phyloP scores from a whole-genome alignment of 2,329 filamentous ascomycete species.

The Sarocladium strictum region DNA sequence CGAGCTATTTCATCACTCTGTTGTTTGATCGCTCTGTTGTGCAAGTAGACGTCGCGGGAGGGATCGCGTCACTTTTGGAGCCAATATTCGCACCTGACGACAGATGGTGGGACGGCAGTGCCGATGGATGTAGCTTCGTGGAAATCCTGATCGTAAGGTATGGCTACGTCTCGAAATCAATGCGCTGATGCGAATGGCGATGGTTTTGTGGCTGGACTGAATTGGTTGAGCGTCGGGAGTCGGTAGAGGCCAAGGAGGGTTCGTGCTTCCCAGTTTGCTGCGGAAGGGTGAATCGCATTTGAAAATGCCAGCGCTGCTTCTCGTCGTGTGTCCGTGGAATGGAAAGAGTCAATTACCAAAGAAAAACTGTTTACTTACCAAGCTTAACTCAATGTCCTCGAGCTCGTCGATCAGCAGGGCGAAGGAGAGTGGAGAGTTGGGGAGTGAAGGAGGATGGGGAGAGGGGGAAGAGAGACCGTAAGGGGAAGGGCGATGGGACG shows the following conservation, averaged over 20 bases:
- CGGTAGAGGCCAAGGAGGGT: neutral
- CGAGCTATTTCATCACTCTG: too few relatives aligned
- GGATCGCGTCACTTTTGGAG: too few relatives aligned
- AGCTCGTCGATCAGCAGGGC: slow-evolving; percentile 7
- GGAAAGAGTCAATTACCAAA: neutral
- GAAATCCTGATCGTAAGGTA: too few relatives aligned
- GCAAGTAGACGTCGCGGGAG: too few relatives aligned
- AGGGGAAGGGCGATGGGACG: slow-evolving; percentile 12
- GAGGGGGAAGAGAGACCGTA: slow-evolving; percentile 1
- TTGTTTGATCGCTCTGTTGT: too few relatives aligned
- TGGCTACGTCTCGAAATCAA: neutral
- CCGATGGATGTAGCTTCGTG: too few relatives aligned
- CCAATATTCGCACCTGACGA: too few relatives aligned
- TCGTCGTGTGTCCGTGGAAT: neutral
- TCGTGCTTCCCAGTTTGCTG: neutral
- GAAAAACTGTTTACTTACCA: neutral
- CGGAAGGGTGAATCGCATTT: neutral
- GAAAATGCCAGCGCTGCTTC: neutral
- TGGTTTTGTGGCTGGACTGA: neutral
- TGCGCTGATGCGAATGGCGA: neutral
- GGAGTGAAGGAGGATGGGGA: slow-evolving; percentile 9
- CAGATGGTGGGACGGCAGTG: too few relatives aligned
- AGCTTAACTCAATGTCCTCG: neutral
- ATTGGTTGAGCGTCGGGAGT: neutral
- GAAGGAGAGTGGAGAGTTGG: slow-evolving; percentile 7